Base-by-base conservation (phyloP, 176 grass and related monocot genomes). In the Panicum miliaceum region DNA sequence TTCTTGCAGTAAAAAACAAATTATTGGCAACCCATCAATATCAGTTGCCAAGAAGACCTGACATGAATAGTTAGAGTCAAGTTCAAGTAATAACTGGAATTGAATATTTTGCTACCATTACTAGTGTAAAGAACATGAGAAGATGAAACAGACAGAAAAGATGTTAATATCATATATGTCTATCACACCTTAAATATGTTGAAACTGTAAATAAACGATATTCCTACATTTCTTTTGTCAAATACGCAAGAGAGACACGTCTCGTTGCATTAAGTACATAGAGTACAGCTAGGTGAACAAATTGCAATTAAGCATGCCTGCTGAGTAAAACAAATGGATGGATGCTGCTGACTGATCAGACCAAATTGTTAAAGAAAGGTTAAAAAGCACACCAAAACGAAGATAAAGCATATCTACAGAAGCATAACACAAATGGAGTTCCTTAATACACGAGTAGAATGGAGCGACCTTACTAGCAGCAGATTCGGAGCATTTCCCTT, bases 1-100 rank as follows among this genome's bases (percentile, higher is more conserved):
- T 23, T 95, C 95, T 72, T 74, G 54, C 71, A 95, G 78, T 67
- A 98, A 85, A 88, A 98, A 91, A 89, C 92, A 92, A 87, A 98
- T 81, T 86, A 93, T 86, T 64, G 92, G 89, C 53, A 82, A 71
- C 68, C 89, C 95, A 89, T 98, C 95, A 64, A 95, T 93, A 93
- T 98, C 95, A 79, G 90, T 95, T 68, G 90, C 86, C 88, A 95
- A 80, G 82, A 98, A 98, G 71, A 95, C 92, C 95, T 98, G 88
- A 81, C 75, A 46, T 60, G 76, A 62, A 69, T 46, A 80, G 41
- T 64, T 64, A 45, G 58, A 77, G 58, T 84, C 76, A 88, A 32
- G 48, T 75, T 64, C 63, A 90, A 81, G 29, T 74, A 52, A 46
- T 68, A 70, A 78, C 14, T 50, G 26, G 25, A 82, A 82, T 40